Evolutionary conservation across 225 moss, liverwort and hornwort species (phyloP).

Genomic region (Neckera pumila): DNA sequence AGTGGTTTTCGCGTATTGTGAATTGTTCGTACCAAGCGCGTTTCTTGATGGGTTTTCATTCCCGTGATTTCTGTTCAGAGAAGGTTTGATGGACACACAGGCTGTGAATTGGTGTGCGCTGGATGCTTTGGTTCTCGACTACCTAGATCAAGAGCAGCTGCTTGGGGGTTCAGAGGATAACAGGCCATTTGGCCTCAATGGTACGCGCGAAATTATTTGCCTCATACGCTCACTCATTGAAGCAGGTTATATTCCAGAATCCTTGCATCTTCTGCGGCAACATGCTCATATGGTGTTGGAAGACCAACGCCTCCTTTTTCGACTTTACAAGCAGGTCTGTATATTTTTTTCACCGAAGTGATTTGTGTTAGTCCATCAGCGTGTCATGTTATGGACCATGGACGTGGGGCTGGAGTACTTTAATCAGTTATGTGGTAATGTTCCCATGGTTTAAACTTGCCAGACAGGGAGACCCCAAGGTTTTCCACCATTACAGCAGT

Average conservation of each 20-base stretch:
- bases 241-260: conserved; percentile 50
- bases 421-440: background rate
- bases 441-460: background rate
- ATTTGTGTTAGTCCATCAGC: background rate
- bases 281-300: conserved; percentile 43
- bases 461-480: background rate
- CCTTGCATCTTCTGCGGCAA: conserved; percentile 49
- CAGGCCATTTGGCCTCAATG: background rate
- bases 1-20: background rate
- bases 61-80: background rate
- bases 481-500: background rate
- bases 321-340: conserved; percentile 65
- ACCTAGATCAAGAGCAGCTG: conserved; percentile 47
- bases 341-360: background rate
- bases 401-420: background rate
- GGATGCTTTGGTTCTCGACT: conserved; percentile 64
- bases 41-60: background rate
- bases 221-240: conserved; percentile 53
- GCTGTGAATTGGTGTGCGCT: conserved; percentile 59
- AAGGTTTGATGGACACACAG: conserved; percentile 51
- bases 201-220: conserved; percentile 30
- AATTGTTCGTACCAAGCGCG: background rate
- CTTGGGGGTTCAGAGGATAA: conserved; percentile 25
- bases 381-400: background rate
- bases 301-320: conserved; percentile 66